phyloP scores from a whole-genome alignment of 495 filamentous ascomycete species.

The Lophiostoma macrostomum region DNA sequence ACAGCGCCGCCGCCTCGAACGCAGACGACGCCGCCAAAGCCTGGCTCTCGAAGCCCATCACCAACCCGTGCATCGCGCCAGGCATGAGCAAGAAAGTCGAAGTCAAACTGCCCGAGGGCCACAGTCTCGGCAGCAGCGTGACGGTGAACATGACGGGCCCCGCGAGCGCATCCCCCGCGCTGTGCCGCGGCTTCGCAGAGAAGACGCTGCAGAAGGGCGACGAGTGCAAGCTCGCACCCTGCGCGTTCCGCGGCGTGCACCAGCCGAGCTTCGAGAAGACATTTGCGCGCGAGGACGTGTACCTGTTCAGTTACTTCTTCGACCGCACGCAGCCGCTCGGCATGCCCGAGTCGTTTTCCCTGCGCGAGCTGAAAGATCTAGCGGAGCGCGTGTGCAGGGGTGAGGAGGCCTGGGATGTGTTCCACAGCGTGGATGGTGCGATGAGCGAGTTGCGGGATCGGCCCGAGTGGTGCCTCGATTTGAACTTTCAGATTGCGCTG shows the following conservation, averaged over 20 bases:
- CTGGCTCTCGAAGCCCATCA: slow-evolving; percentile 61
- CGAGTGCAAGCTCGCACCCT: slow-evolving; percentile 77
- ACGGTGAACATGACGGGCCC: slow-evolving; percentile 91
- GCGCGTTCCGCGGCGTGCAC: slow-evolving; percentile 96
- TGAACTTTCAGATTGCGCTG: slow-evolving; percentile 91
- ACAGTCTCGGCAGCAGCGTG: slow-evolving; percentile 57
- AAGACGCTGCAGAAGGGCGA: slow-evolving; percentile 85
- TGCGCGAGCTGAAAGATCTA: slow-evolving; percentile 81
- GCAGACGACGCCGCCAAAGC: slow-evolving; percentile 46
- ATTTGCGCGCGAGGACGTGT: slow-evolving; percentile 87
- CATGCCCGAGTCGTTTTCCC: slow-evolving; percentile 92
- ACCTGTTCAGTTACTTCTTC: slow-evolving; percentile 96
- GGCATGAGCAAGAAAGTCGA: slow-evolving; percentile 68
- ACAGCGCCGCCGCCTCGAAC: slow-evolving; percentile 56
- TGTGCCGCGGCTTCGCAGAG: slow-evolving; percentile 87
- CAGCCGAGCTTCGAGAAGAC: slow-evolving; percentile 92
- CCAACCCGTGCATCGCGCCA: slow-evolving; percentile 85
- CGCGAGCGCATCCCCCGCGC: slow-evolving; percentile 62
- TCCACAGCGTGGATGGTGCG: slow-evolving; percentile 68
- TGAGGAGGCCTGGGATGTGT: slow-evolving; percentile 70
- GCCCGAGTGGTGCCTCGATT: slow-evolving; percentile 87
- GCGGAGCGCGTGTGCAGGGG: slow-evolving; percentile 82
- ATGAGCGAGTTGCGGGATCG: slow-evolving; percentile 69
- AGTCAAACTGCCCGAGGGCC: slow-evolving; percentile 60
- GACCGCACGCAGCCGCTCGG: slow-evolving; percentile 88